Evolutionary conservation across 352 stramenopile genomes (phyloP).

Genomic region (Phytophthora brassicae): DNA sequence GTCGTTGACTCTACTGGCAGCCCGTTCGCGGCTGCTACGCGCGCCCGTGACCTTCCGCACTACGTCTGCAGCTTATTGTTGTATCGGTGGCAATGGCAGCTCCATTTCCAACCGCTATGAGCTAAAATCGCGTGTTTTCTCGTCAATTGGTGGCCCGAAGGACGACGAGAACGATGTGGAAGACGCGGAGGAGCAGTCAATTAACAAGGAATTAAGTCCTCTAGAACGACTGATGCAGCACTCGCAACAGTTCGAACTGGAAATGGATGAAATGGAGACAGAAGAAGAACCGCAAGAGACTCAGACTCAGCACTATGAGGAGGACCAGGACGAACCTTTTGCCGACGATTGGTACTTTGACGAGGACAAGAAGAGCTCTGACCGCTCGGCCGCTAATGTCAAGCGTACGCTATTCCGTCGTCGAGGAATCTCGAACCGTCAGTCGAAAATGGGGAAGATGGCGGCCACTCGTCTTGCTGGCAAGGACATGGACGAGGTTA

Average conservation of each 20-base stretch:
- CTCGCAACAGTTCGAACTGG: constrained; percentile 60
- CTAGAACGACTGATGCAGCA: constrained; percentile 71
- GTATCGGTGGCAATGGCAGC: neutral
- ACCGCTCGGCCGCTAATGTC: neutral
- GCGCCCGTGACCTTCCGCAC: neutral
- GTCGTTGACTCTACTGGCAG: constrained; percentile 8
- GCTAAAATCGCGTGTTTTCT: constrained; percentile 12
- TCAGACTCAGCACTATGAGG: constrained; percentile 1
- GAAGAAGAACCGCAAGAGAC: constrained; percentile 12
- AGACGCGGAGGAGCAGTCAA: constrained; percentile 5
- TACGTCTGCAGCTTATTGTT: neutral
- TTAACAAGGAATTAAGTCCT: constrained; percentile 45
- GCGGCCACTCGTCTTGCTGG: constrained; percentile 16
- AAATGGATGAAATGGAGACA: constrained; percentile 27
- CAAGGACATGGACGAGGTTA: constrained; percentile 49
- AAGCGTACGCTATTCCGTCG: constrained; percentile 21
- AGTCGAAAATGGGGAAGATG: constrained; percentile 16
- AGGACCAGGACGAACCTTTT: constrained; percentile 13
- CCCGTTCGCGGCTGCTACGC: constrained; percentile 15
- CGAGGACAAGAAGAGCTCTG: neutral
- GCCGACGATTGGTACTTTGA: constrained; percentile 5
- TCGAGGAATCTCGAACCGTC: constrained; percentile 4
- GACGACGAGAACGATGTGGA: constrained; percentile 27
- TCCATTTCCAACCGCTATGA: neutral
- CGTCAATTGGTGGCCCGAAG: constrained; percentile 4